Percentiles rank a stretch among this genome's conserved stretches.
These are phyloP conservation scores for Trametes sp. DNA, from an alignment of 1,284 basidiomycete genomes.

Conservation along the genomic window DNA sequence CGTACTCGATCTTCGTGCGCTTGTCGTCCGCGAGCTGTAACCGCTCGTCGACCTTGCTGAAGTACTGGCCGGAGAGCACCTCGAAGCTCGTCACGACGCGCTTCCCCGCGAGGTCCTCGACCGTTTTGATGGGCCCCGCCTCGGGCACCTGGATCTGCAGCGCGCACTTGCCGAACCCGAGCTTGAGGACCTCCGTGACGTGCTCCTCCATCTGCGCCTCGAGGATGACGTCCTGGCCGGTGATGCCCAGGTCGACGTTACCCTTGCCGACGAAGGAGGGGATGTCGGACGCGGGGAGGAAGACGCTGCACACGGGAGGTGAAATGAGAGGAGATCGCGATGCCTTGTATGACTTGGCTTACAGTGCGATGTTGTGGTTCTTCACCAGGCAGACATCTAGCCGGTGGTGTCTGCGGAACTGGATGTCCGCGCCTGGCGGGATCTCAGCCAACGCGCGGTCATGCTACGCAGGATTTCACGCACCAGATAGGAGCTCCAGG, in stretches of 20 bases:
- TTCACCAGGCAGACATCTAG: slow-evolving; percentile 93
- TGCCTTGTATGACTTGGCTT: slow-evolving; percentile 38
- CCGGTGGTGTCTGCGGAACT: slow-evolving; percentile 90
- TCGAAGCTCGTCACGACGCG: slow-evolving; percentile 96
- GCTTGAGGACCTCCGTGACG: slow-evolving; percentile 83
- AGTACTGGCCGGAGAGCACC: slow-evolving; percentile 84
- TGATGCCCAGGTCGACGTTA: slow-evolving; percentile 93
- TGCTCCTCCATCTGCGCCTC: slow-evolving; percentile 84
- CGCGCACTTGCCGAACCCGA: slow-evolving; percentile 95
- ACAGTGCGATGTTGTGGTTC: slow-evolving; percentile 95
- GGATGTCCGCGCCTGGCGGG: slow-evolving; percentile 90
- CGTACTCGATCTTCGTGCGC: slow-evolving; percentile 89
- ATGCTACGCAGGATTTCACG: slow-evolving; percentile 27
- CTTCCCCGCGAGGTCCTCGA: slow-evolving; percentile 88
- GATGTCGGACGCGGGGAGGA: slow-evolving; percentile 97
- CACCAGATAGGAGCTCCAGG: slow-evolving; percentile 83
- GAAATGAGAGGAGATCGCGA: slow-evolving; percentile 7
- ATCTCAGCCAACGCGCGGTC: neutral
- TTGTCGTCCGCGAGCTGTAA: slow-evolving; percentile 57
- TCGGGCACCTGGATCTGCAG: slow-evolving; percentile 97
- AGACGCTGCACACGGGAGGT: slow-evolving; percentile 68
- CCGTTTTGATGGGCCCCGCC: slow-evolving; percentile 68
- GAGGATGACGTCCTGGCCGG: slow-evolving; percentile 96
- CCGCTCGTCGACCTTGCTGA: slow-evolving; percentile 74
- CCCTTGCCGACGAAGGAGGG: slow-evolving; percentile 99